Evolutionary conservation across 257 asterid species (phyloP).

Genomic region (Eustoma russellianum): DNA sequence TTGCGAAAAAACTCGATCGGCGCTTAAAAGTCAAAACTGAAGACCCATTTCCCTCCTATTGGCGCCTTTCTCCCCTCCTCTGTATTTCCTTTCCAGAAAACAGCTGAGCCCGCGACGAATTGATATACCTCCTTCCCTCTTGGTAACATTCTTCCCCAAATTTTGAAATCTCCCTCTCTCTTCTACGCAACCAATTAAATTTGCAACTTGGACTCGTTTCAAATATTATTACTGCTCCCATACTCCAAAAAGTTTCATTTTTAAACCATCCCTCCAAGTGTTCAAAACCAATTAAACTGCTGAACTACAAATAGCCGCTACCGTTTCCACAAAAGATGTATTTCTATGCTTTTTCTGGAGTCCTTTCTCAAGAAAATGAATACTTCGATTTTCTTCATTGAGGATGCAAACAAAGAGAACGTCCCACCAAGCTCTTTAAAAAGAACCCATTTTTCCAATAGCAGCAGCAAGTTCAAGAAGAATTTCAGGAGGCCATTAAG

Average conservation of each 20-base stretch:
- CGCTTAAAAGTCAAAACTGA: no score
- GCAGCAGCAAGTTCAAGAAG: constrained; percentile 7
- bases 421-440: constrained; percentile 16
- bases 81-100: no score
- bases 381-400: constrained; percentile 5
- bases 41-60: no score
- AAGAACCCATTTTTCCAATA: not conserved
- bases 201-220: no score
- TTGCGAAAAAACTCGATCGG: no score
- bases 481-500: constrained; percentile 28
- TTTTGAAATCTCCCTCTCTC: constrained; percentile 11
- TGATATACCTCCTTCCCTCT: not conserved
- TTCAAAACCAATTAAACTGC: not conserved
- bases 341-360: not conserved
- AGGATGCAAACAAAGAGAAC: constrained; percentile 38
- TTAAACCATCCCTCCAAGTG: constrained; percentile 20
- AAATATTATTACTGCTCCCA: not conserved
- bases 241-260: not conserved
- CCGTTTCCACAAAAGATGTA: no score
- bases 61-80: no score
- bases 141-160: constrained; percentile 1
- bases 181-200: not conserved
- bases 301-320: constrained; percentile 6
- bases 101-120: no score
- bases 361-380: constrained; percentile 15